A percentile compares a stretch with the other conserved stretches of the same genome.
phyloP scores from a whole-genome alignment of 306 rosid species.

The Malus sieversii region DNA sequence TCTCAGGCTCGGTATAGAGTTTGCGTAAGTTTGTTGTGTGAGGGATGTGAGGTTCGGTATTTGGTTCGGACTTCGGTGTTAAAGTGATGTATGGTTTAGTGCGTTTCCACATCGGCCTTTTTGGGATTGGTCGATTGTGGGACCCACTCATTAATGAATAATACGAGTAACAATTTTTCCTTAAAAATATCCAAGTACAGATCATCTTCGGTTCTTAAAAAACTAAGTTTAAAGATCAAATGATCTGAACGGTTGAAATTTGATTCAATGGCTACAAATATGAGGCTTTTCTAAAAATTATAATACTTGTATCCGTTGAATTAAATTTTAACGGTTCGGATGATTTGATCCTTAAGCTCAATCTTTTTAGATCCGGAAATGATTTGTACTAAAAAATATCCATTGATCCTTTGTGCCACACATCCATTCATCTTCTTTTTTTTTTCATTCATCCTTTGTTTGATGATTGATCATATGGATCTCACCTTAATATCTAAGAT shows the following conservation, averaged over 20 bases:
- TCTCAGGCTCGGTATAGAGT: constrained; percentile 7
- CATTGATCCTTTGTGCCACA: no score
- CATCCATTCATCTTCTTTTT: no score
- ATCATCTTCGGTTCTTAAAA: no score
- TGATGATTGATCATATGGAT: not conserved
- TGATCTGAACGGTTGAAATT: no score
- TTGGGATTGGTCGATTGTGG: not conserved
- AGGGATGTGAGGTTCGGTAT: not conserved
- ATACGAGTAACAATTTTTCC: not conserved
- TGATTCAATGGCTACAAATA: rapidly evolving
- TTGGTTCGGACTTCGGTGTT: not conserved
- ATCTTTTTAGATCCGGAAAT: rapidly evolving
- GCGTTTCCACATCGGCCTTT: not conserved
- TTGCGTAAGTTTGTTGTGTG: no score
- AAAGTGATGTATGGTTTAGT: not conserved
- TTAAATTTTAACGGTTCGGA: rapidly evolving
- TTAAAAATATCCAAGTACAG: no score
- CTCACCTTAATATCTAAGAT: not conserved
- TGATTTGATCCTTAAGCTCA: no score
- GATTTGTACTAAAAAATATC: no score
- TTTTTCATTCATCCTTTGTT: not conserved
- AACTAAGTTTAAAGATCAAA: no score
- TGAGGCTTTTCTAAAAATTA: rapidly evolving
- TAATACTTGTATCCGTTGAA: rapidly evolving
- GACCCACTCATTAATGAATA: not conserved